Base-by-base conservation (phyloP, 768 basidiomycete species). In the Roridomyces roridus region DNA sequence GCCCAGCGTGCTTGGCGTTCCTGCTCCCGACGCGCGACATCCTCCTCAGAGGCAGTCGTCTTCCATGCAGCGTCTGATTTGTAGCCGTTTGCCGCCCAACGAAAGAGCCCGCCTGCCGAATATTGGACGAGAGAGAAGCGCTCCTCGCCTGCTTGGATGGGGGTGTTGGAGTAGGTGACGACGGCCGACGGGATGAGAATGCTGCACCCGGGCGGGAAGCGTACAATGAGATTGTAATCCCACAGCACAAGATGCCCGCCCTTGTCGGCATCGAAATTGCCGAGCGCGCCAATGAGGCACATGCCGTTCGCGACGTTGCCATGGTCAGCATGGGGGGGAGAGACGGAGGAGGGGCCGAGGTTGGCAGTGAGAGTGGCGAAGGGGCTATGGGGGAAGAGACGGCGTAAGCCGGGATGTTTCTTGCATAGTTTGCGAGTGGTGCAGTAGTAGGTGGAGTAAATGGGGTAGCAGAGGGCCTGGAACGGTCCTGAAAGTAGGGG, bases 241-340 rank as follows among this genome's bases (percentile, higher is more conserved):
- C 65, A 67, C 0, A 74, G 37, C 3, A 71, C 51, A 3, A 72
- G 42, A 17, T 72, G 70, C 14, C 70, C 71, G 7, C 68, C 60
- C 6, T n/a, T 42, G 4, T 14, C 56, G 5, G 46, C 49, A 41
- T 70, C 57, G 58, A 63, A 73, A 17, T 55, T 11, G 0, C 74
- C 72, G 0, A 67, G 44, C 18, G 50, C 50, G 0, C 70, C 65
- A 15, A 75, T 68, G 2, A 63, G 51, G 29, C 70, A 75, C 51
- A 62, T 51, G 0, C 71, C 71, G 14, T 25, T 60, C 0, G 68
- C 55, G 0, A 68, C 29, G 18, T 75, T 75, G 0, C 17, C 46
- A n/a, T 10, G 26, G 25, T 75, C 72, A 0, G 54, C 53, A 17
- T 74, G 71, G 0, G 59, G 51, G 7, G 36, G 0, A n/a, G n/a